phyloP scores from a whole-genome alignment of 2,329 filamentous ascomycete species.

The Verticillium dahliae region DNA sequence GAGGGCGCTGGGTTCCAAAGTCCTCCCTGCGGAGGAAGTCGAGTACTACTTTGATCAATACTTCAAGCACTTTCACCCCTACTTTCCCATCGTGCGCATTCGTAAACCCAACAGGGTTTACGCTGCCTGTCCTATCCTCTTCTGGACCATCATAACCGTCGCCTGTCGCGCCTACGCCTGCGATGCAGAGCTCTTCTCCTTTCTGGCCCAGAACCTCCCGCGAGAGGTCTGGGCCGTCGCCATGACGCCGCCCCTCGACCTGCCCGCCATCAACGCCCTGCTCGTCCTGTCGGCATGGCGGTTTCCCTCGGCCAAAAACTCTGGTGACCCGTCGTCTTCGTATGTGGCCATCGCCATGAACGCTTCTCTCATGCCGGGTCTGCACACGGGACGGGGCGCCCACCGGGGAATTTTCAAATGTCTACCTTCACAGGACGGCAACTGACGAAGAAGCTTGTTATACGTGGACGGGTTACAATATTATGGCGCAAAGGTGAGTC shows the following conservation, averaged over 20 bases:
- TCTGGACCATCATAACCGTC: conserved; percentile 48
- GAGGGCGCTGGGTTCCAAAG: conserved; percentile 37
- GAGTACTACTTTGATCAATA: conserved; percentile 52
- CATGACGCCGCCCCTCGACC: conserved; percentile 32
- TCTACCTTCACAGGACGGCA: conserved; percentile 31
- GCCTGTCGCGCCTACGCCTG: conserved; percentile 42
- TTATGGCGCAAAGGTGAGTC: conserved; percentile 40
- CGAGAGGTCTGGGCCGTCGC: conserved; percentile 38
- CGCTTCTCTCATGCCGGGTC: conserved; percentile 39
- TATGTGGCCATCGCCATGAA: conserved; percentile 41
- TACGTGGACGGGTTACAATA: conserved; percentile 48
- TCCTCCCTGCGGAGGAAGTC: conserved; percentile 46
- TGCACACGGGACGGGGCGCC: conserved; percentile 46
- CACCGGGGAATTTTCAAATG: conserved; percentile 38
- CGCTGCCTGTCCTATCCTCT: conserved; percentile 38
- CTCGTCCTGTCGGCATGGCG: conserved; percentile 46
- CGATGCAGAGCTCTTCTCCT: conserved; percentile 31
- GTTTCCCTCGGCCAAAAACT: conserved; percentile 42
- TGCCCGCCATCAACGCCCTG: conserved; percentile 45
- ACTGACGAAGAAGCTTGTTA: conserved; percentile 42
- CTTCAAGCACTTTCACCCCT: conserved; percentile 45
- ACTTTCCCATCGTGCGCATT: conserved; percentile 43
- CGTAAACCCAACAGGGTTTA: conserved; percentile 45
- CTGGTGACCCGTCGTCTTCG: conserved; percentile 42
- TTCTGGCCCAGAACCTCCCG: conserved; percentile 39